Conservation (phyloP, 1,284 basidiomycete genomes). For the Papiliotrema flavescens region DNA sequence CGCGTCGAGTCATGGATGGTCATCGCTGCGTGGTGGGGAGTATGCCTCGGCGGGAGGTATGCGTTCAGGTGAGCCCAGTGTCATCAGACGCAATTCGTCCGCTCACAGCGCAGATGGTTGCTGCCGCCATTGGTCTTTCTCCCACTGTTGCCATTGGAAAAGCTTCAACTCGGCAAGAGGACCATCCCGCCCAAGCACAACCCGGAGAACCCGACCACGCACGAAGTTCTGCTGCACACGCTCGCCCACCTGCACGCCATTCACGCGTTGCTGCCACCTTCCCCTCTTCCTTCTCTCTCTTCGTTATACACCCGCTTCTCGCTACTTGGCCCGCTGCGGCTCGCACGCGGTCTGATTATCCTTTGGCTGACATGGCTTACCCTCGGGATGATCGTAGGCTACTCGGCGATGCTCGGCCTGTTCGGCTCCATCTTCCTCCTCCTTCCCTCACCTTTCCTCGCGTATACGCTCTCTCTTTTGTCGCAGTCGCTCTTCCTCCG, state of each 20-base stretch:
- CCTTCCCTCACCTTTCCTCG: slow-evolving; percentile 42
- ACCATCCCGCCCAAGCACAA: slow-evolving; percentile 11
- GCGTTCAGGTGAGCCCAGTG: slow-evolving; percentile 56
- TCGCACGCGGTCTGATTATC: slow-evolving; percentile 39
- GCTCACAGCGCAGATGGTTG: slow-evolving; percentile 38
- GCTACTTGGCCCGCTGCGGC: slow-evolving; percentile 31
- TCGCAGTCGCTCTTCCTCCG: slow-evolving; percentile 39
- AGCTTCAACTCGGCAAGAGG: slow-evolving; percentile 48
- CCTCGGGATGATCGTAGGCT: slow-evolving; percentile 32
- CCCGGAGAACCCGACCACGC: slow-evolving; percentile 54
- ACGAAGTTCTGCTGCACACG: slow-evolving; percentile 56
- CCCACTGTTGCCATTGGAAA: slow-evolving; percentile 30
- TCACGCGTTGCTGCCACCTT: slow-evolving; percentile 41
- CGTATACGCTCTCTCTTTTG: slow-evolving; percentile 35
- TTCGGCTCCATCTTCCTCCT: slow-evolving; percentile 42
- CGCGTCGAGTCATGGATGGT: slow-evolving; percentile 67
- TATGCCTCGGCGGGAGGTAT: slow-evolving; percentile 62
- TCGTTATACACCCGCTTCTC: slow-evolving; percentile 33
- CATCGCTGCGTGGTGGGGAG: slow-evolving; percentile 68
- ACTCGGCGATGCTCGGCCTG: slow-evolving; percentile 33
- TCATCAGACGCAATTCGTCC: not conserved
- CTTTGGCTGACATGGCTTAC: slow-evolving; percentile 45
- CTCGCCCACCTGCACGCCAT: slow-evolving; percentile 47
- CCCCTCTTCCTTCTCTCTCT: slow-evolving; percentile 23
- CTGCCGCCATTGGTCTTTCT: slow-evolving; percentile 41